phyloP scores from a whole-genome alignment of 768 basidiomycete species.

The Amanita inopinata region DNA sequence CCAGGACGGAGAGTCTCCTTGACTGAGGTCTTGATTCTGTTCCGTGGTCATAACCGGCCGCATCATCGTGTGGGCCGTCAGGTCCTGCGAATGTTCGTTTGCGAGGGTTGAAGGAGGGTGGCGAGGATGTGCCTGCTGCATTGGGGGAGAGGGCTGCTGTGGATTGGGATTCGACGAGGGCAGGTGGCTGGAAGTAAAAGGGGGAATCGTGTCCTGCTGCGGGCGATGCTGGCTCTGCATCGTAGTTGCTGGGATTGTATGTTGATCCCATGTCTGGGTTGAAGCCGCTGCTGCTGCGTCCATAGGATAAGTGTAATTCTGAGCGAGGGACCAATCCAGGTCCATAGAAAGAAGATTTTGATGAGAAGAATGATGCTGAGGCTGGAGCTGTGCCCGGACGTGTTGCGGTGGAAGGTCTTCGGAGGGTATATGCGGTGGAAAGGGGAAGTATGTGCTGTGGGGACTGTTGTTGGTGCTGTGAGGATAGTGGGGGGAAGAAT shows the following conservation, averaged over 20 bases:
- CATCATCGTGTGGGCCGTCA: constrained; percentile 31
- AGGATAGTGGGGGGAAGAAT: constrained; percentile 20
- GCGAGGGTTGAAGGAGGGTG: constrained; percentile 33
- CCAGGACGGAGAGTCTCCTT: constrained; percentile 76
- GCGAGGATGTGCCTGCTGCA: constrained; percentile 19
- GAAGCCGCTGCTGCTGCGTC: constrained; percentile 23
- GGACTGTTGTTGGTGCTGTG: constrained; percentile 22
- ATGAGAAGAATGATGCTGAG: constrained; percentile 49
- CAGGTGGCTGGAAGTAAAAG: constrained; percentile 51
- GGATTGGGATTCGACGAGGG: constrained; percentile 18
- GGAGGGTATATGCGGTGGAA: constrained; percentile 41
- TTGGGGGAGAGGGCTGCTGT: constrained; percentile 18
- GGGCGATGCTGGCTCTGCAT: constrained; percentile 15
- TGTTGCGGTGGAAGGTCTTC: constrained; percentile 50
- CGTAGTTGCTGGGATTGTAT: constrained; percentile 10
- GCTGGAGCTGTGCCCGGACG: constrained; percentile 69
- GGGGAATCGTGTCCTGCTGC: constrained; percentile 38
- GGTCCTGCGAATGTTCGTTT: constrained; percentile 56
- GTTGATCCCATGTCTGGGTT: constrained; percentile 10
- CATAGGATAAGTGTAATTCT: constrained; percentile 27
- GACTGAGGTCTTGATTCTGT: constrained; percentile 70
- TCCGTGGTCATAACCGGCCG: constrained; percentile 52
- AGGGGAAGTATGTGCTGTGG: constrained; percentile 45
- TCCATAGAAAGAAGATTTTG: constrained; percentile 38
- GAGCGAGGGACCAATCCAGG: constrained; percentile 41